phyloP scores from a whole-genome alignment of 1,284 basidiomycete genomes.

The Ustilago tritici region DNA sequence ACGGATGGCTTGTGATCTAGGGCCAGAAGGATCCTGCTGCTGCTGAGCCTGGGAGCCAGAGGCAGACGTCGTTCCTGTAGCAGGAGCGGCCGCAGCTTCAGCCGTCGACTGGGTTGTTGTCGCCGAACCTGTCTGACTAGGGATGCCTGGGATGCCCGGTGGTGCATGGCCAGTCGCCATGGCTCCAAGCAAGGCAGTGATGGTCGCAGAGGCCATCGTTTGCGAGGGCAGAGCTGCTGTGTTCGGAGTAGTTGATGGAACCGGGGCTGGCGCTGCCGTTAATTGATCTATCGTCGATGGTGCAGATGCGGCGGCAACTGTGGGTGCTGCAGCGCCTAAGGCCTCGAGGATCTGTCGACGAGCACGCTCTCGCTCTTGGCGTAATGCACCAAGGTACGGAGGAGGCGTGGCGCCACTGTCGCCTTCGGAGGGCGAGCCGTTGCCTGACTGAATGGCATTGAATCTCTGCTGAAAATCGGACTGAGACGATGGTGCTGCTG shows the following conservation, averaged over 20 bases:
- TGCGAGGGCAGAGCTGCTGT: background rate
- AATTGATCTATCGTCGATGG: background rate
- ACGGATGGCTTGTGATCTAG: conserved; percentile 24
- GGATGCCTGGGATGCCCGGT: background rate
- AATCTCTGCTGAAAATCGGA: conserved; percentile 21
- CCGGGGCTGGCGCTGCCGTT: background rate
- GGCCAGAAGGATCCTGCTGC: conserved; percentile 13
- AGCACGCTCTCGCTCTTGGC: conserved; percentile 45
- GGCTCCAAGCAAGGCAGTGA: conserved; percentile 35
- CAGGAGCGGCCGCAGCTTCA: background rate
- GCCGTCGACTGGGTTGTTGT: background rate
- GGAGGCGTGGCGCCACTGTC: conserved; percentile 36
- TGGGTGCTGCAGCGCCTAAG: conserved; percentile 12
- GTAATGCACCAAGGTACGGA: conserved; percentile 37
- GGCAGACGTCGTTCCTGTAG: conserved; percentile 1
- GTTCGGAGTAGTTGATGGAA: background rate
- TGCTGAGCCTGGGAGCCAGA: conserved; percentile 2
- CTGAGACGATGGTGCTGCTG: background rate
- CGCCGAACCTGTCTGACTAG: background rate
- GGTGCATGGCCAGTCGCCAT: conserved; percentile 9
- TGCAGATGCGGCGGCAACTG: background rate
- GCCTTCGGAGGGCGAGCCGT: conserved; percentile 10
- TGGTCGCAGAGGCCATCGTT: conserved; percentile 25
- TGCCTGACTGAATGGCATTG: conserved; percentile 7
- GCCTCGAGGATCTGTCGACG: conserved; percentile 43